These are phyloP conservation scores for Filosporella fistucella DNA, from an alignment of 495 filamentous ascomycete species.

Conservation along the genomic window DNA sequence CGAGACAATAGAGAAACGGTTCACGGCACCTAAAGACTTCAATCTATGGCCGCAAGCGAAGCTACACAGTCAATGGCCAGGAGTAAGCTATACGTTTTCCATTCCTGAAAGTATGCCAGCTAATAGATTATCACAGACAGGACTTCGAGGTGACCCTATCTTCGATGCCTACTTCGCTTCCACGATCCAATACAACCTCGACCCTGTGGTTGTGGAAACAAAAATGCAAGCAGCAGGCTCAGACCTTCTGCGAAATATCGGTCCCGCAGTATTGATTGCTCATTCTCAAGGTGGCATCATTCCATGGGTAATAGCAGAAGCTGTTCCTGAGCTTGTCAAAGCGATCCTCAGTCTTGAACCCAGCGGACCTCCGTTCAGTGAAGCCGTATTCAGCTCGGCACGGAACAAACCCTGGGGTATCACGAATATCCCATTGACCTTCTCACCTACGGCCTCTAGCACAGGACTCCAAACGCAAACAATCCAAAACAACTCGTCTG, in stretches of 20 bases:
- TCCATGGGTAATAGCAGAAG: conserved; percentile 45
- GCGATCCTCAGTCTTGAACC: conserved; percentile 50
- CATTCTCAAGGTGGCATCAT: conserved; percentile 51
- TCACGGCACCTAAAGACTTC: conserved; percentile 34
- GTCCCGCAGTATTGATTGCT: conserved; percentile 40
- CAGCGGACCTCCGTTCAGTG: conserved; percentile 38
- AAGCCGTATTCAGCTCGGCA: conserved; percentile 2
- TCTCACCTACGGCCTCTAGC: conserved; percentile 31
- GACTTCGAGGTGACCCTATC: conserved; percentile 39
- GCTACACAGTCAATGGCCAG: conserved; percentile 52
- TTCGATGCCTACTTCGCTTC: conserved; percentile 48
- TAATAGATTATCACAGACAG: conserved; percentile 25
- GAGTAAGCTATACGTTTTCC: conserved; percentile 20
- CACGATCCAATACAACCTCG: conserved; percentile 34
- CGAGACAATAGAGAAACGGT: conserved; percentile 20
- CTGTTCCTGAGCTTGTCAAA: conserved; percentile 38
- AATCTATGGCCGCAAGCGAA: conserved; percentile 39
- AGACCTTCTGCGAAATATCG: conserved; percentile 43
- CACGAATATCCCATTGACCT: conserved; percentile 44
- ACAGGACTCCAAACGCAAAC: conserved; percentile 8
- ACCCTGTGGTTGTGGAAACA: conserved; percentile 33
- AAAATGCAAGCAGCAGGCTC: conserved; percentile 39
- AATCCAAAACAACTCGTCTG: conserved; percentile 18
- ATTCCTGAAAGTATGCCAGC: neutral
- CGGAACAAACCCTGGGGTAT: conserved; percentile 36